Evolutionary conservation across 441 rosid species (phyloP).

Genomic region (Pelargonium australe): DNA sequence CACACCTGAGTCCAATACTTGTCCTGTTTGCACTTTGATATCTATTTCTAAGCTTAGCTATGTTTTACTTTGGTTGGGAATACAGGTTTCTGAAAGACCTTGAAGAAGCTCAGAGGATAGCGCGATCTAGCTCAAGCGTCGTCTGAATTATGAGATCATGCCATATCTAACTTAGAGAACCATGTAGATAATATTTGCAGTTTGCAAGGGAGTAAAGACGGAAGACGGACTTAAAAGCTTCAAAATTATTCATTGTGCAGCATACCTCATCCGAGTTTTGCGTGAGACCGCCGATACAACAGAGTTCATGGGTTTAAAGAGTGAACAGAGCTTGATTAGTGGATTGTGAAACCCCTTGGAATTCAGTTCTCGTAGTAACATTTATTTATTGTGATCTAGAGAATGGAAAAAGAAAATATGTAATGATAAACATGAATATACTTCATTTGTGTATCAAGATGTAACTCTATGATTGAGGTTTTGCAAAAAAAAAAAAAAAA

Average conservation of each 20-base stretch:
- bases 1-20: too few species aligned
- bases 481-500: neutral
- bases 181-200: slow-evolving; percentile 24
- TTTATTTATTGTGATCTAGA: neutral
- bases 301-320: neutral
- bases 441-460: neutral
- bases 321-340: neutral
- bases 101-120: slow-evolving; percentile 81
- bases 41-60: neutral
- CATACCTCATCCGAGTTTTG: too few species aligned
- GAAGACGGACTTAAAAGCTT: neutral
- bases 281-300: neutral
- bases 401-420: neutral
- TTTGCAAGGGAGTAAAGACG: slow-evolving; percentile 1
- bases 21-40: too few species aligned
- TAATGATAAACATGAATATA: neutral
- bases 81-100: slow-evolving; percentile 82
- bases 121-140: slow-evolving; percentile 50
- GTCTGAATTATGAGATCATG: slow-evolving; percentile 34
- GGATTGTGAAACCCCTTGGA: too few species aligned
- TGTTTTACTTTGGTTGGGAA: neutral
- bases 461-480: neutral
- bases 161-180: slow-evolving; percentile 14
- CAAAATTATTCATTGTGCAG: neutral
- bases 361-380: too few species aligned